Evolutionary conservation across 441 rosid species (phyloP), one percentile per base, ranked within the genome.

Genomic region (Adansonia rubrostipa): DNA sequence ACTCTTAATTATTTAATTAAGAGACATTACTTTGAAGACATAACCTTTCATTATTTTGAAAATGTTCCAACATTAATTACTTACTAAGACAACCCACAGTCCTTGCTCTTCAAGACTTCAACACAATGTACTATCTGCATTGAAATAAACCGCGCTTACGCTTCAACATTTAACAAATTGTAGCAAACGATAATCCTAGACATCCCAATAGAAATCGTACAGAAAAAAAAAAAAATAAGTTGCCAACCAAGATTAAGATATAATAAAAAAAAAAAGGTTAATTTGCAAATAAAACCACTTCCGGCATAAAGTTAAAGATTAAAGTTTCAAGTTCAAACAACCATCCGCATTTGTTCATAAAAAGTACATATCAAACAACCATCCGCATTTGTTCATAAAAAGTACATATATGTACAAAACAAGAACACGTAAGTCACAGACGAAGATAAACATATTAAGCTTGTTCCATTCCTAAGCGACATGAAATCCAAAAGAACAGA

Each of bases 41-140:
- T n/a, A n/a, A n/a, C n/a, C n/a, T n/a, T n/a, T n/a, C n/a, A n/a
- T n/a, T n/a, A n/a, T n/a, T n/a, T n/a, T n/a, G n/a, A n/a, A n/a
- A n/a, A n/a, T n/a, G n/a, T n/a, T n/a, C n/a, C n/a, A n/a, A n/a
- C n/a, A n/a, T n/a, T n/a, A n/a, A n/a, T n/a, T n/a, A 45, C 56
- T 14, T 36, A 63, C 83, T 62, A 62, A 40, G 11, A 61, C 51
- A 68, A 45, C 48, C 1, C 33, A 74, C 17, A 75, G 20, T 3
- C 4, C 20, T 57, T 36, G 24, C 22, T 63, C 45, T 44, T 75
- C 53, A 40, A 33, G 47, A 51, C 36, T 20, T 60, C 44, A 17
- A 17, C 54, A 71, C 58, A 71, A 75, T 71, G 54, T 51, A 64
- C 71, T 15, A 70, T 28, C 79, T 33, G 79, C 71, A 44, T 47